Evolutionary conservation across 495 filamentous ascomycete genomes (phyloP), one percentile per base, ranked within the genome.

Genomic region (Penicillium arizonense): DNA sequence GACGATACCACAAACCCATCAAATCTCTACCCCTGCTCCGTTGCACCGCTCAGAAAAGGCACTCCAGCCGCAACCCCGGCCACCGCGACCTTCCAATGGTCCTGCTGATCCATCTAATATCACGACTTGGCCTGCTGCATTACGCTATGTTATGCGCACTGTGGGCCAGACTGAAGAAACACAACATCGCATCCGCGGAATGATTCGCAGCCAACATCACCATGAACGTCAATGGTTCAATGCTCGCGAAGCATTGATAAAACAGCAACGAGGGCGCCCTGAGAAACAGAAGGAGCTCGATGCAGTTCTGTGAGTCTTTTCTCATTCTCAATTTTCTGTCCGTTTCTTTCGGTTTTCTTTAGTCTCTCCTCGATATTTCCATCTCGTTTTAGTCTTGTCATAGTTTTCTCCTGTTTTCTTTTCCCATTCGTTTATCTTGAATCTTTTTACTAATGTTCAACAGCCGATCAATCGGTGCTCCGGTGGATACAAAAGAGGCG

Each of bases 221-320:
- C 81, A 88, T 63, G 86, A 88, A 62, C 72, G 73, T 50, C 74
- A 82, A 55, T 90, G 87, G 87, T 87, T 77, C 72, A 55, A 71
- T 28, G 75, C 73, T 1, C 70, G 84, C 0, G 65, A 80, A 48
- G 79, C 72, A 13, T 61, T 87, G 4, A 47, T 81, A 1, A 61
- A 68, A 39, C 80, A 77, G 48, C 83, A 85, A 49, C 58, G 56
- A 16, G 61, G 69, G 0, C 60, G 84, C 12, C 68, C 58, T 0
- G 76, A 82, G 49, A 77, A 78, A 30, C 74, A 77, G 42, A 78
- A 72, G 55, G 74, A 81, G 54, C 58, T 85, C 5, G 76, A 85
- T 55, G 70, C 73, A 30, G 77, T 79, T 13, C 62, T 81, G 64
- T 77, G 53, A 56, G 71, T 67, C 1, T 8, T 10, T 9, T 30